A percentile compares a stretch with the other conserved stretches of the same genome.
phyloP scores from a whole-genome alignment of 2,329 filamentous ascomycete species.

The Colletotrichum sp. region DNA sequence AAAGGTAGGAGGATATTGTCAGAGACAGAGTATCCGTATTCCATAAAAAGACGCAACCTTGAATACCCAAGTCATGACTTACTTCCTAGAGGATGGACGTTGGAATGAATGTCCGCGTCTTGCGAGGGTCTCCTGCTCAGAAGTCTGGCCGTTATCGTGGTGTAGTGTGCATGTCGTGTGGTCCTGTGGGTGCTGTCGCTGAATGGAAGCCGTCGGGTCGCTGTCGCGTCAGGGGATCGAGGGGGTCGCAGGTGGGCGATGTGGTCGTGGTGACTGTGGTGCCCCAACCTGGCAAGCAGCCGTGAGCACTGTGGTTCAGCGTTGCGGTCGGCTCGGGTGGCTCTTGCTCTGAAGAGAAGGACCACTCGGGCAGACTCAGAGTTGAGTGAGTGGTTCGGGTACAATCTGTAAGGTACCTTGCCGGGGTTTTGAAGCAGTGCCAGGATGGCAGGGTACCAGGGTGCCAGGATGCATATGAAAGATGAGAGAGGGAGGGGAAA shows the following conservation, averaged over 20 bases:
- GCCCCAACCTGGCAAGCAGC: background rate
- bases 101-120: background rate
- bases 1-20: background rate
- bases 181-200: background rate
- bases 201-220: background rate
- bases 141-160: background rate
- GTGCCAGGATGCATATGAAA: background rate
- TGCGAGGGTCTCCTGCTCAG: background rate
- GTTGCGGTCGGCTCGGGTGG: background rate
- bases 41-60: background rate
- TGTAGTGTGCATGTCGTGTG: background rate
- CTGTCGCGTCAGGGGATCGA: background rate
- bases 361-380: background rate
- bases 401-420: background rate
- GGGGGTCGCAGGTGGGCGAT: background rate
- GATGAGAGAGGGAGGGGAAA: background rate
- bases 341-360: background rate
- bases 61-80: background rate
- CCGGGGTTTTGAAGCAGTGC: background rate
- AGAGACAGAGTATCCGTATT: background rate
- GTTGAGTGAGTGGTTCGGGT: background rate
- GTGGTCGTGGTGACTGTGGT: background rate
- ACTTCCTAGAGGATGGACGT: background rate
- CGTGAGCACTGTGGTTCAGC: background rate
- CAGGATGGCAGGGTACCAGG: background rate